Base-by-base conservation (phyloP, 768 basidiomycete genomes). In the Phlebiopsis flavidoalba region DNA sequence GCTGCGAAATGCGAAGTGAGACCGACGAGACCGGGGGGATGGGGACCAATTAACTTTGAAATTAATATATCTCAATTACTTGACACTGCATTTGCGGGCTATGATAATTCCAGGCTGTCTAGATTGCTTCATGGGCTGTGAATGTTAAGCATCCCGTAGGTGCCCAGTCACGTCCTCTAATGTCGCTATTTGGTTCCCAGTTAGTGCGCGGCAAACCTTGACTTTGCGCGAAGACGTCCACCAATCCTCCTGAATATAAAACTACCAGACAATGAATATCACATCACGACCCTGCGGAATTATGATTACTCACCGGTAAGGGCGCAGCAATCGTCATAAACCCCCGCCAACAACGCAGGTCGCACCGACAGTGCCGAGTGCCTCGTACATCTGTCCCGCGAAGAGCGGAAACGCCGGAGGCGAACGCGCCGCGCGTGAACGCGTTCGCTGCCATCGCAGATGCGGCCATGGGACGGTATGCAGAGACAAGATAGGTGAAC, bases 271-370 rank as follows among this genome's bases (percentile, higher is more conserved):
- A 24, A 19, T 54, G 24, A n/a, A n/a, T 2, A 15, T 6, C 12
- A n/a, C 33, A 53, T 19, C 11, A 2, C 40, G 3, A 43, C 1
- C 22, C 14, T 21, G 8, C 3, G 7, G n/a, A 36, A 45, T 5
- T 11, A 8, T n/a, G 43, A 37, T 11, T 6, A 75, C 84, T 67
- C 59, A 86, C 84, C n/a, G 84, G 84, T 47, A 85, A 67, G 0
- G 89, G 89, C 0, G 81, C 79, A 79, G 87, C 82, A 17, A 86
- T 50, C 2, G 81, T 79, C 60, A 81, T 79, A 11, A n/a, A 91
- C 67, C 0, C 88, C 87, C 0, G 84, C 89, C 17, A 91, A 67
- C n/a, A 90, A 76, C 14, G 85, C 88, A n/a, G 0, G 85, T 87
- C 0, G 87, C 88, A 0, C 89, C 89, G 0, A 87, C 87, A 0